Evolutionary conservation across 805 yeast species (phyloP).

Genomic region (Diddensiella caesifluorescens): DNA sequence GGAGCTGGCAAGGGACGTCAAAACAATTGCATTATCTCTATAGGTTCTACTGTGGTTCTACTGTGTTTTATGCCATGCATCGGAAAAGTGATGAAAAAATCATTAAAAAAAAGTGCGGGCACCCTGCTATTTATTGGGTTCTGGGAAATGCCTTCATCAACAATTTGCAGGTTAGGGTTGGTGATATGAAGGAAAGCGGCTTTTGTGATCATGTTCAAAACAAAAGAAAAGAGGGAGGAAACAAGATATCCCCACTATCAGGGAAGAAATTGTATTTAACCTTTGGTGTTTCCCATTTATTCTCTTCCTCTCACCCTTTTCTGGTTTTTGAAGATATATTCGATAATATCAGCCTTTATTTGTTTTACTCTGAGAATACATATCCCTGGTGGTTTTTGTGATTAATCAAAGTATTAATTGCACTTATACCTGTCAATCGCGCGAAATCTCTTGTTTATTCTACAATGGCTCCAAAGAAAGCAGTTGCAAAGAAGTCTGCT

Average conservation of each 20-base stretch:
- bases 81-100: slow-evolving; percentile 3
- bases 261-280: not conserved
- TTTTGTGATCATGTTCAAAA: not conserved
- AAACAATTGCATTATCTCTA: not conserved
- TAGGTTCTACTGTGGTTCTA: slow-evolving; percentile 2
- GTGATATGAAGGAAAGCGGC: not conserved
- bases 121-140: not conserved
- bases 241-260: too few species aligned
- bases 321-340: not conserved
- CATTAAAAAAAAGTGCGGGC: too few species aligned
- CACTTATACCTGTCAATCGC: not conserved
- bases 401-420: not conserved
- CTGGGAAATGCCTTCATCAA: not conserved
- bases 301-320: not conserved
- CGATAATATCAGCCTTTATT: not conserved
- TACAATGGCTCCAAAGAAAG: slow-evolving; percentile 22
- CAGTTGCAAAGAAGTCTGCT: slow-evolving; percentile 25
- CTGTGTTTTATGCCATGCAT: not conserved
- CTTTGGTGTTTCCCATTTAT: not conserved
- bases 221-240: too few species aligned
- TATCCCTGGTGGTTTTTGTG: not conserved
- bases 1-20: not conserved
- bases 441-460: not conserved
- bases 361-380: not conserved
- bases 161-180: not conserved